These are phyloP conservation scores for Trametes maxima DNA, from an alignment of 768 basidiomycete genomes.

Conservation along the genomic window DNA sequence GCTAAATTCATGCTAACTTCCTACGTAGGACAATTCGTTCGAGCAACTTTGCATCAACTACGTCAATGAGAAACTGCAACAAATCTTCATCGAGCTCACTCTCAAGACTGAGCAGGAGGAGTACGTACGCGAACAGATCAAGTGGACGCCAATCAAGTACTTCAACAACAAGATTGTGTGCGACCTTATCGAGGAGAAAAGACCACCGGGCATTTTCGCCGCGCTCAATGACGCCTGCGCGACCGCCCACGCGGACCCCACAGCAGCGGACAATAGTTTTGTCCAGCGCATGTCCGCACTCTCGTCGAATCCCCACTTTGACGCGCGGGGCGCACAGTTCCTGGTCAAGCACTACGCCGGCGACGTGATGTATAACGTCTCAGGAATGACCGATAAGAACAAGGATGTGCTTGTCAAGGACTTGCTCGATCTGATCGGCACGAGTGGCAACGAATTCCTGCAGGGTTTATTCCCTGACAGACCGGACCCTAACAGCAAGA, in stretches of 20 bases:
- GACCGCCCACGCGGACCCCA: conserved; percentile 95
- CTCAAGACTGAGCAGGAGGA: conserved; percentile 99
- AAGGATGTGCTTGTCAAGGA: conserved; percentile 97
- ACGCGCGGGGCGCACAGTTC: conserved; percentile 92
- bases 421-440: conserved; percentile 83
- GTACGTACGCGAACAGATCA: conserved; percentile 97
- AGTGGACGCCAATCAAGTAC: conserved; percentile 99
- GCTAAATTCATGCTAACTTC: conserved; percentile 1
- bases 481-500: conserved; percentile 96
- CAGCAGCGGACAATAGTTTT: conserved; percentile 96
- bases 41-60: conserved; percentile 99
- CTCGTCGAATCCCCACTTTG: conserved; percentile 89
- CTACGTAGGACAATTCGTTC: conserved; percentile 83
- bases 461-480: conserved; percentile 91
- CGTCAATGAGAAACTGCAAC: conserved; percentile 99
- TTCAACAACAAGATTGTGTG: conserved; percentile 99
- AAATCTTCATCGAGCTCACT: conserved; percentile 98
- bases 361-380: conserved; percentile 96
- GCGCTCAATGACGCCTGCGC: conserved; percentile 99
- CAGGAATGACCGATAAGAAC: conserved; percentile 99
- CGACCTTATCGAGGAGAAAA: conserved; percentile 94
- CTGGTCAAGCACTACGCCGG: conserved; percentile 97
- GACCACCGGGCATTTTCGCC: conserved; percentile 96
- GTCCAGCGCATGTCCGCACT: conserved; percentile 85
- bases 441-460: conserved; percentile 82